Evolutionary conservation across 768 basidiomycete genomes (phyloP), one percentile per base, ranked within the genome.

Genomic region (Xerocomellus chrysenteron): DNA sequence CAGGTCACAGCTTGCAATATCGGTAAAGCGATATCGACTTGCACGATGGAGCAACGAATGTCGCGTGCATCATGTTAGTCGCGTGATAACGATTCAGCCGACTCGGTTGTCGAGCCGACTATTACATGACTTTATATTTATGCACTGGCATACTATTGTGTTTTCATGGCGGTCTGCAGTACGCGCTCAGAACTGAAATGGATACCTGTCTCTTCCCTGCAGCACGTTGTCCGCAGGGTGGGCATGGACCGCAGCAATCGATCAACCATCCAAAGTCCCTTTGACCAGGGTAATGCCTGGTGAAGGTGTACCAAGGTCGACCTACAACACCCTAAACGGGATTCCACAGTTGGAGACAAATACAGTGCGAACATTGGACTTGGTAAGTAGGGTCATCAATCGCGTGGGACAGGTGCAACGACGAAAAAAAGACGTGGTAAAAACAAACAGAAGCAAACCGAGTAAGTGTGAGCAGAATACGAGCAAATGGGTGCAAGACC

Each of bases 321-420:
- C 35, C 21, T 5, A 36, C 47, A 55, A 40, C 21, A 26, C 33
- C 39, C 32, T n/a, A 17, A 21, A 28, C 35, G 24, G 42, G 21
- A 49, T 28, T 44, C 45, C 37, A 30, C 53, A 36, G 35, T 28
- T 26, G 39, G 46, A 41, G 53, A 55, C 17, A 37, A 44, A 46
- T 60, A 65, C 63, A 58, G 43, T 51, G 63, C 50, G 19, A 60
- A 56, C 43, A 50, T 57, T 30, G 45, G 43, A 60, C 50, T 60
- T 52, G 28, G 59, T 58, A 52, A 26, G 59, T 58, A 52, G 41
- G 28, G 50, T 47, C 60, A 47, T 52, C 41, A 44, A 41, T 54
- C 50, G 55, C 57, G 54, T 53, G 51, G 11, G 36, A 57, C 37
- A 54, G 43, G 32, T 43, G 54, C 52, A 42, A 55, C 50, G 21